A percentile compares a stretch with the other conserved stretches of the same genome.
Conservation (phyloP, 2,329 filamentous ascomycete genomes). For the Aspergillus fumigatiaffinis region DNA sequence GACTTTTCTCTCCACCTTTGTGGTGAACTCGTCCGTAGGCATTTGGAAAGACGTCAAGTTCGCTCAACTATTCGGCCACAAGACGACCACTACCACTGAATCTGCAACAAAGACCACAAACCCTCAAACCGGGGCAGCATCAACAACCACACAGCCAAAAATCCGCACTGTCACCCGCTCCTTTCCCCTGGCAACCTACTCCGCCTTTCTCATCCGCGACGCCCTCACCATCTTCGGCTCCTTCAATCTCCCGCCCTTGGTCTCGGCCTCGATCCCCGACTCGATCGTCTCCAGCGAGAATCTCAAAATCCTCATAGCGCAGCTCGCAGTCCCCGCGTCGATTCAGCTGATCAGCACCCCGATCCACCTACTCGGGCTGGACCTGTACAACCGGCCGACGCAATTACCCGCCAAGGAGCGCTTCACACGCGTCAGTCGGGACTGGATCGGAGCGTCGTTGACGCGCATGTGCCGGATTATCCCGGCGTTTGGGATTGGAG, state of each 20-base stretch:
- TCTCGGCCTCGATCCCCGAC: slow-evolving; percentile 53
- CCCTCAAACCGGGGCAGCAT: slow-evolving; percentile 4
- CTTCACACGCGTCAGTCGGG: slow-evolving; percentile 59
- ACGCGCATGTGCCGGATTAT: slow-evolving; percentile 79
- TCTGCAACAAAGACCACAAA: background rate
- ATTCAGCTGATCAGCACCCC: slow-evolving; percentile 78
- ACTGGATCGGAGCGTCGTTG: slow-evolving; percentile 69
- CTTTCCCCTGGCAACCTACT: slow-evolving; percentile 46
- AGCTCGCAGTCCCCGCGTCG: slow-evolving; percentile 73
- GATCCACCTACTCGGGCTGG: slow-evolving; percentile 75
- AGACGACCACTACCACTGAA: slow-evolving; percentile 7
- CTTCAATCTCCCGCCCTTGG: slow-evolving; percentile 29
- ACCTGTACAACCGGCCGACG: slow-evolving; percentile 70
- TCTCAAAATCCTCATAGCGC: slow-evolving; percentile 78
- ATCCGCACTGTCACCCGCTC: slow-evolving; percentile 27
- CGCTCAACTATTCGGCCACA: slow-evolving; percentile 63
- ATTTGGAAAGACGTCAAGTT: slow-evolving; percentile 81
- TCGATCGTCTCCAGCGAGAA: slow-evolving; percentile 77
- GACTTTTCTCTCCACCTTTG: slow-evolving; percentile 73
- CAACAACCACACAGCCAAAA: slow-evolving; percentile 8
- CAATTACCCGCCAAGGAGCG: slow-evolving; percentile 52
- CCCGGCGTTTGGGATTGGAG: slow-evolving; percentile 82
- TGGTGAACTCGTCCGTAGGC: slow-evolving; percentile 73
- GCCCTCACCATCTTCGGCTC: slow-evolving; percentile 72
- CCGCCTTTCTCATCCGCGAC: slow-evolving; percentile 73